Conservation (phyloP, 1,284 basidiomycete genomes). For the Leccinum pachyderme region DNA sequence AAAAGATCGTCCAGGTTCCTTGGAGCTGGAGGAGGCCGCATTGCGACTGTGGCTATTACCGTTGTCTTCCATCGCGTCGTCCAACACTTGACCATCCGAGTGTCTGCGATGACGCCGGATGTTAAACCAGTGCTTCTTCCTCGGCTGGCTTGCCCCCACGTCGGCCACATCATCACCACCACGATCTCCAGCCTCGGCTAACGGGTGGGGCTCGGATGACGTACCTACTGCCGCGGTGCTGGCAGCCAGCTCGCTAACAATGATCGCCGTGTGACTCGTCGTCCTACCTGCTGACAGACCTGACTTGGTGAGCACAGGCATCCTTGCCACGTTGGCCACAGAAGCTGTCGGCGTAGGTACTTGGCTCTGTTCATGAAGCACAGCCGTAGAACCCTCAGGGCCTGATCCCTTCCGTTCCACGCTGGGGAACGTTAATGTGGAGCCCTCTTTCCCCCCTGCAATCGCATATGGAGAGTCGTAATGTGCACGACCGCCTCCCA, state of each 20-base stretch:
- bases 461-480: slow-evolving; percentile 79
- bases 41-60: slow-evolving; percentile 24
- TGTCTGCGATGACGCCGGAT: slow-evolving; percentile 58
- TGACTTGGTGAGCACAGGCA: slow-evolving; percentile 37
- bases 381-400: slow-evolving; percentile 23
- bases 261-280: slow-evolving; percentile 78
- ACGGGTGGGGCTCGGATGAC: slow-evolving; percentile 17
- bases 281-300: slow-evolving; percentile 64
- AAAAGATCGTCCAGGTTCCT: slow-evolving; percentile 50
- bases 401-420: slow-evolving; percentile 44
- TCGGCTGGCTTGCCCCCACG: slow-evolving; percentile 42
- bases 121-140: slow-evolving; percentile 69
- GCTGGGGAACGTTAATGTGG: slow-evolving; percentile 65
- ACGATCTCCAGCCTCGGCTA: slow-evolving; percentile 18
- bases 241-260: slow-evolving; percentile 37
- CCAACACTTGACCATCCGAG: slow-evolving; percentile 48
- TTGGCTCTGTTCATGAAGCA: slow-evolving; percentile 33
- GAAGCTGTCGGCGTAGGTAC: slow-evolving; percentile 56
- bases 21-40: slow-evolving; percentile 28
- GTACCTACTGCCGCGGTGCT: slow-evolving; percentile 12
- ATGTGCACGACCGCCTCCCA: slow-evolving; percentile 77
- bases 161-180: slow-evolving; percentile 26
- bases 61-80: slow-evolving; percentile 34
- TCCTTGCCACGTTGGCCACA: slow-evolving; percentile 43
- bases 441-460: slow-evolving; percentile 38